Evolutionary conservation across 2,329 filamentous ascomycete species (phyloP).

Genomic region (Metarhizium brunneum): DNA sequence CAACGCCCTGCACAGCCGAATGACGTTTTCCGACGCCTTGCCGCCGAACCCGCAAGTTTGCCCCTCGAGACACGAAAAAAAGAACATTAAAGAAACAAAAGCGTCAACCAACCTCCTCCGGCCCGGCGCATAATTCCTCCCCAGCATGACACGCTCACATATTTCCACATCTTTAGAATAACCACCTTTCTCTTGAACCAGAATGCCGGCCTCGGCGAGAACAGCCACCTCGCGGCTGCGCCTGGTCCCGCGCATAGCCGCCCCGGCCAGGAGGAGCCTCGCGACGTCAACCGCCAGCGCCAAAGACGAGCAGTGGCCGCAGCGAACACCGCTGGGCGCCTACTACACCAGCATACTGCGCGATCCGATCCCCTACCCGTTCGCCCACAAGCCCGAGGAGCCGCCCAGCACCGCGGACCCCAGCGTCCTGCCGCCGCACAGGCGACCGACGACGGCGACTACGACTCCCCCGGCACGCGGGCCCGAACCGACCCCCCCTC

Average conservation of each 20-base stretch:
- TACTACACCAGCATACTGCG: slow-evolving; percentile 52
- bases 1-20: neutral
- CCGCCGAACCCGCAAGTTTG: neutral
- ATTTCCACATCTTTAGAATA: neutral
- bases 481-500: slow-evolving; percentile 8
- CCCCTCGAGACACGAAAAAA: slow-evolving; percentile 12
- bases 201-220: slow-evolving; percentile 22
- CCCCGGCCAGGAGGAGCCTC: slow-evolving; percentile 16
- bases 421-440: slow-evolving; percentile 8
- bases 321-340: slow-evolving; percentile 39
- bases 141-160: neutral
- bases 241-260: slow-evolving; percentile 15
- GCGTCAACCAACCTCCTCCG: neutral
- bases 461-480: slow-evolving; percentile 4
- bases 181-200: neutral
- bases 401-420: slow-evolving; percentile 30
- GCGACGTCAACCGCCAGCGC: slow-evolving; percentile 14
- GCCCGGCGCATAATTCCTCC: neutral
- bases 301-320: slow-evolving; percentile 22
- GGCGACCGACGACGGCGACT: slow-evolving; percentile 6
- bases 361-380: slow-evolving; percentile 30
- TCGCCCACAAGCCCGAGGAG: slow-evolving; percentile 31
- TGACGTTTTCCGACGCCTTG: neutral
- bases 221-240: slow-evolving; percentile 21
- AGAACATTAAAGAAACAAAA: neutral